Percentiles rank a stretch among this genome's conserved stretches.
These are phyloP conservation scores for Primulina eburnea DNA, from an alignment of 257 asterid genomes.

Conservation along the genomic window DNA sequence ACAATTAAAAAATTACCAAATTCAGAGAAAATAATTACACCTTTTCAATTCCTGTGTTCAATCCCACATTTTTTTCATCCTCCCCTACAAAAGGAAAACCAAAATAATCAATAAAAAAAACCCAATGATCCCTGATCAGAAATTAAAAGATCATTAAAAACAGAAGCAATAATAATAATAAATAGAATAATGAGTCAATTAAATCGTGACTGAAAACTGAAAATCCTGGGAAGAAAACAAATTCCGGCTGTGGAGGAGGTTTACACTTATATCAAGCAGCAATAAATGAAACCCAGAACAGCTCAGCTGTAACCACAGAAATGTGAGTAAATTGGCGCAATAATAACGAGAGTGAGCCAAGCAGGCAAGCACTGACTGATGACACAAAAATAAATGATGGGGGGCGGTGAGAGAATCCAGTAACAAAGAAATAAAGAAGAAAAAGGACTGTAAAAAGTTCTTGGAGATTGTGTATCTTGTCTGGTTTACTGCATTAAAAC, in stretches of 20 bases:
- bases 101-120: not conserved
- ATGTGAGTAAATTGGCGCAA: conserved; percentile 27
- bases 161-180: conserved; percentile 13
- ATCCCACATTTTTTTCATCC: not conserved
- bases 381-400: not conserved
- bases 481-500: conserved; percentile 36
- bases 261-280: not conserved
- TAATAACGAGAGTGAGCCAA: not conserved
- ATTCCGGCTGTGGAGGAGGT: conserved; percentile 16
- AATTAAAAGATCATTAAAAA: not conserved
- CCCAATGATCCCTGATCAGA: not conserved
- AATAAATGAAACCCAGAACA: conserved; percentile 16
- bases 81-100: conserved; percentile 17
- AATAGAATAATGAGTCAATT: not conserved
- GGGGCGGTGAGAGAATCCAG: conserved; percentile 27
- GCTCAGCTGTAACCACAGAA: conserved; percentile 2
- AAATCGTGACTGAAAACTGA: not conserved
- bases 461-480: conserved; percentile 22
- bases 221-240: conserved; percentile 19
- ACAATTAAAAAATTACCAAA: conserved; percentile 31
- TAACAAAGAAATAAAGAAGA: not conserved
- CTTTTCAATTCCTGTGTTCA: not conserved
- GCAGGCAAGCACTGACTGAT: conserved; percentile 10
- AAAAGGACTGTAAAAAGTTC: conserved; percentile 26
- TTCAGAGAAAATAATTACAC: conserved; percentile 21